Conservation (phyloP, 257 asterid genomes). For the Forsythia viridissima region DNA sequence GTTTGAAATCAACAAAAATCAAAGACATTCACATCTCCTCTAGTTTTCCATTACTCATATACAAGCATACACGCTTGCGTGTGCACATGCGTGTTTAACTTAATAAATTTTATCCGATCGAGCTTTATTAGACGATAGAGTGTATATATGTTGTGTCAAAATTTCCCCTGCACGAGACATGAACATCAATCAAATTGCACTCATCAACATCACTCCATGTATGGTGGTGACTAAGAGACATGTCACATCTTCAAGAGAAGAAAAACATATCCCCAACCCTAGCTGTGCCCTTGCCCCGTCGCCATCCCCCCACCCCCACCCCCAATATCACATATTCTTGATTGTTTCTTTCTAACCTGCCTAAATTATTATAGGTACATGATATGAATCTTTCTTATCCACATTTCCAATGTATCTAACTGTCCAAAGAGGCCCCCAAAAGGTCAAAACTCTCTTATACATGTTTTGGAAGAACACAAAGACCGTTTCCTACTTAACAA, state of each 20-base stretch:
- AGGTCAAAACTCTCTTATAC: background rate
- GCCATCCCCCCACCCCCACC: background rate
- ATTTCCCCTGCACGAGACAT: background rate
- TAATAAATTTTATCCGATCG: background rate
- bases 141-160: background rate
- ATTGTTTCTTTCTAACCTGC: background rate
- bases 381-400: background rate
- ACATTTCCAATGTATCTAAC: background rate
- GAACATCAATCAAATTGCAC: background rate
- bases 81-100: background rate
- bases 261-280: background rate
- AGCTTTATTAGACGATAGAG: background rate
- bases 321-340: background rate
- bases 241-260: constrained; percentile 5
- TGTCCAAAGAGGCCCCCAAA: background rate
- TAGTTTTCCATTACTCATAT: background rate
- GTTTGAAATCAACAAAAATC: no score
- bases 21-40: no score
- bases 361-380: background rate
- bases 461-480: background rate
- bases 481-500: background rate
- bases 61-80: background rate
- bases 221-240: background rate
- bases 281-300: background rate
- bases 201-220: background rate